Percentiles rank a stretch among this genome's conserved stretches.
Evolutionary conservation across 768 basidiomycete genomes (phyloP).

Genomic region (Boletus vermiculosoides): DNA sequence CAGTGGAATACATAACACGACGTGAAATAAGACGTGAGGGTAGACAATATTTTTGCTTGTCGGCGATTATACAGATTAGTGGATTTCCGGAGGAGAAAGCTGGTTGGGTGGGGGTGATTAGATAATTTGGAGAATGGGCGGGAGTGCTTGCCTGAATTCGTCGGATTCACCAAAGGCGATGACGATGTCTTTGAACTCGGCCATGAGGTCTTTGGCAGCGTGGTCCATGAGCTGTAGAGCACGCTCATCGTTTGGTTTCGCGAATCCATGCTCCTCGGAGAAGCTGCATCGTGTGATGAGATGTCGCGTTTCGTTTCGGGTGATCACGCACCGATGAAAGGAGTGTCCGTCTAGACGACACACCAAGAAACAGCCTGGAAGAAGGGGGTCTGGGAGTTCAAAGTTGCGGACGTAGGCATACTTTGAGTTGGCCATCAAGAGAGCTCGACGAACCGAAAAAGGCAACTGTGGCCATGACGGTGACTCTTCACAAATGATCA

Average conservation of each 20-base stretch:
- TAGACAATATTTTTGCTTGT: conserved; percentile 80
- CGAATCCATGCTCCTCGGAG: conserved; percentile 76
- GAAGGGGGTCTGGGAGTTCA: conserved; percentile 82
- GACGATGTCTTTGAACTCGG: conserved; percentile 77
- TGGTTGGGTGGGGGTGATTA: conserved; percentile 30
- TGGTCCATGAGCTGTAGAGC: conserved; percentile 91
- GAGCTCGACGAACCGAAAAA: conserved; percentile 9
- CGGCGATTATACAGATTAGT: conserved; percentile 84
- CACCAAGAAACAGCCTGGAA: conserved; percentile 82
- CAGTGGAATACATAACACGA: conserved; percentile 88
- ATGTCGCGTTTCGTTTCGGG: not conserved
- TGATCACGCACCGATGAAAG: conserved; percentile 74
- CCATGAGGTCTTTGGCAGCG: conserved; percentile 80
- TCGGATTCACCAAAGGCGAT: conserved; percentile 96
- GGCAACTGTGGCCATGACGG: conserved; percentile 11
- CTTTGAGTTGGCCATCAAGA: conserved; percentile 83
- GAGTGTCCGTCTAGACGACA: conserved; percentile 90
- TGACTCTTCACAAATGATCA: conserved; percentile 21
- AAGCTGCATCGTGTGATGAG: conserved; percentile 51
- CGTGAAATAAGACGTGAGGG: conserved; percentile 84
- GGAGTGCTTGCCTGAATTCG: conserved; percentile 76
- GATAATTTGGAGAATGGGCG: not conserved
- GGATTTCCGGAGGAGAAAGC: conserved; percentile 81
- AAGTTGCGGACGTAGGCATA: conserved; percentile 89
- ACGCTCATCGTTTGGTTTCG: conserved; percentile 88